Base-by-base conservation (phyloP, 2,329 filamentous ascomycete species). In the Exophiala bonariae region DNA sequence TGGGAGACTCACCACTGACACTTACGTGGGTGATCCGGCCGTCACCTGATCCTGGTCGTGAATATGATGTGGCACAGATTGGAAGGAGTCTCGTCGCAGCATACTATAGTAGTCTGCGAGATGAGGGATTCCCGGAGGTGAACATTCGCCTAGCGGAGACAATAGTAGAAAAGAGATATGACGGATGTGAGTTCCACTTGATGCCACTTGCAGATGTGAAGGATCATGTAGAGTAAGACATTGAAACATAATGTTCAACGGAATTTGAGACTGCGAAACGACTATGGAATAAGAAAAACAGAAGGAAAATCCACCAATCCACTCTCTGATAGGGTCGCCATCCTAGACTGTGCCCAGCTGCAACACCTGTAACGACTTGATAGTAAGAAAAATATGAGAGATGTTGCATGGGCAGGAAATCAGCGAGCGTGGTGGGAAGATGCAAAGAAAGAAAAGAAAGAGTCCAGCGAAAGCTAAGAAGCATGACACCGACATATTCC, bases 71-170 rank as follows among this genome's bases (percentile, higher is more conserved):
- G 16, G 30, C 23, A 4, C 31, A 33, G 1, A 32, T 56, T 10
- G 55, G 50, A 5, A 46, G 33, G 31, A 26, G 39, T n/a, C 50
- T 58, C 4, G 44, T 58, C 10, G 52, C 55, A 9, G 55, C 52
- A 9, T 58, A 58, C 36, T 58, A 58, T 37, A 53, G 54, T 14
- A 54, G 49, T 31, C 42, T 58, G 36, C 44, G 55, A 16, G 55
- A 58, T 36, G 55, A 58, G 30, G 53, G 53, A n/a, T 58, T 58
- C 44, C 55, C 55, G 2, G 43, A 52, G 37, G 13, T 41, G 14
- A 58, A 58, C 31, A 58, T 58, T 38, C 38, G 31, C 11, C 50
- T 54, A 2, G 55, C 55, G 7, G 55, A 58, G 22, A 41, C 28
- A 7, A 54, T 58, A n/a, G 42, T 58, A 7, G 43, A 49, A 14